Conservation (phyloP, 208 protist species). For the Leptomonas pyrrhocoris region DNA sequence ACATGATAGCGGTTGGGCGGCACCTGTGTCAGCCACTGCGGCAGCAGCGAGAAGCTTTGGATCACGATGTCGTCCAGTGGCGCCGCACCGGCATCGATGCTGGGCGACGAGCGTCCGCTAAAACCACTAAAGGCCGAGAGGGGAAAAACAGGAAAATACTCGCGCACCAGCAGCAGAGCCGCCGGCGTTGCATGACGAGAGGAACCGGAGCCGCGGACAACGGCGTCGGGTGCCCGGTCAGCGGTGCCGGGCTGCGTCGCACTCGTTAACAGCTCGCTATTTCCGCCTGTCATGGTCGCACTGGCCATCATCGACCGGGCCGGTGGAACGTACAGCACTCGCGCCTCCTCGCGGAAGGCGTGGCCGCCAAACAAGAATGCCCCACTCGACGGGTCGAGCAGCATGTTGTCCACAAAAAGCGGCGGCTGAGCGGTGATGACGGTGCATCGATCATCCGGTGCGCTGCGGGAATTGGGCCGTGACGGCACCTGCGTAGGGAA, state of each 20-base stretch:
- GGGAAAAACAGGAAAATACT: slow-evolving; percentile 62
- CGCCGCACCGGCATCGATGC: background rate
- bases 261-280: background rate
- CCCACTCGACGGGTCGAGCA: slow-evolving; percentile 57
- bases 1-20: slow-evolving; percentile 49
- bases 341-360: slow-evolving; percentile 73
- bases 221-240: background rate
- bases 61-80: slow-evolving; percentile 27
- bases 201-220: background rate
- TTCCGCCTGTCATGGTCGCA: background rate
- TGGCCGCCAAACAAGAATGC: slow-evolving; percentile 68
- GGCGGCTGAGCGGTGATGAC: slow-evolving; percentile 62
- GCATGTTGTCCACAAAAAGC: slow-evolving; percentile 58
- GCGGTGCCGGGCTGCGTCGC: background rate
- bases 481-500: background rate
- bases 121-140: background rate
- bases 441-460: background rate
- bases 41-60: slow-evolving; percentile 75
- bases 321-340: slow-evolving; percentile 43
- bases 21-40: slow-evolving; percentile 33
- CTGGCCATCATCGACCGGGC: background rate
- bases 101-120: background rate
- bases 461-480: background rate
- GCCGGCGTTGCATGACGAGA: background rate
- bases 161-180: slow-evolving; percentile 52